Base-by-base conservation (phyloP, 768 basidiomycete genomes). In the Dacryopinax spathularia region DNA sequence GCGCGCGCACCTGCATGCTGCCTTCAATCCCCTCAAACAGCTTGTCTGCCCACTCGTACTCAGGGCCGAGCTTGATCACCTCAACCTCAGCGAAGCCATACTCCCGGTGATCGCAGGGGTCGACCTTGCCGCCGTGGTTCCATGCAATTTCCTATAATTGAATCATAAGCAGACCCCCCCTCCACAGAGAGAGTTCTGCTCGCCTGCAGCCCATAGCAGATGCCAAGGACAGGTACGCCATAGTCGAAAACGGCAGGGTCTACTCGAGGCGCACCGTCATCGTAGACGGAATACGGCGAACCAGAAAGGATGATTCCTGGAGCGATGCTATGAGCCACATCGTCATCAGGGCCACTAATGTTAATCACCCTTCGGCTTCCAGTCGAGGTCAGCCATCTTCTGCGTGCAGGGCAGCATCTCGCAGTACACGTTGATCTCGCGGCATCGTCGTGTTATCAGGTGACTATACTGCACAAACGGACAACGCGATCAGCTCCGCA, bases 251-350 rank as follows among this genome's bases (percentile, higher is more conserved):
- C 85, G 16, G 81, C 87, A 18, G 92, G 89, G 75, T 99, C 95
- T 33, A 91, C 93, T 66, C 93, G 92, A 25, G 96, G 95, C 3
- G 96, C 86, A 66, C 85, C 94, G 31, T 81, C 74, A 67, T 94
- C 96, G 74, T 97, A 98, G 20, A 98, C 96, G 33, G 95, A 98
- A 76, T 95, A 98, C 0, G 96, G 96, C 0, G 96, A 97, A 41
- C 96, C 96, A 36, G 94, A 97, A 36, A 99, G 81, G 70, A 98
- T 97, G 73, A 99, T 87, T 64, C 95, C 95, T 88, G 66, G 6
- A 44, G 33, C 25, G 15, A 13, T 4, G 20, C 25, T 31, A 41
- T 44, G 33, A n/a, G 25, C 7, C 27, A 31, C 15, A 63, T 18
- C 33, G 33, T 6, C 15, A 25, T n/a, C 5, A 25, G 27, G 25